Evolutionary conservation across 176 grass and related monocot genomes (phyloP).

Genomic region (Melocanna baccifera): DNA sequence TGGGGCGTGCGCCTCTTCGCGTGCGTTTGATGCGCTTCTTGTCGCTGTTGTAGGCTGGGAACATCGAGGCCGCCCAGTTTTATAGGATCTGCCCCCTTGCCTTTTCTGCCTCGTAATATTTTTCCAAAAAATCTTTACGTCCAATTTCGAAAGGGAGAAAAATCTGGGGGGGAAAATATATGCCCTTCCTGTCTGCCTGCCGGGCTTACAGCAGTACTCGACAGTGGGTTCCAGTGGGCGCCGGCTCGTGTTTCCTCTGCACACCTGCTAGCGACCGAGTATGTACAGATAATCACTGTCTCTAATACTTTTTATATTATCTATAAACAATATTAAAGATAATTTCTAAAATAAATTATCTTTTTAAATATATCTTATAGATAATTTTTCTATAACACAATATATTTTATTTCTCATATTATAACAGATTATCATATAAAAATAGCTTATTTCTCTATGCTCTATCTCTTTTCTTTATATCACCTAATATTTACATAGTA

Average conservation of each 20-base stretch:
- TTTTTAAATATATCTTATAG: no score
- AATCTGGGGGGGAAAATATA: not conserved
- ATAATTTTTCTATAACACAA: no score
- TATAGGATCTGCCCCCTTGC: conserved; percentile 46
- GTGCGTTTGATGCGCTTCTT: not conserved
- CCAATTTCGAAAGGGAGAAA: not conserved
- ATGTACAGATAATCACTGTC: no score
- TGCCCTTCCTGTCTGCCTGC: not conserved
- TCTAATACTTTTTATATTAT: no score
- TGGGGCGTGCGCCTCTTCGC: not conserved
- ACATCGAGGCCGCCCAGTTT: conserved; percentile 28
- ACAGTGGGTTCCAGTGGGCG: not conserved
- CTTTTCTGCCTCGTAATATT: not conserved
- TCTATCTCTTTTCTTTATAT: no score
- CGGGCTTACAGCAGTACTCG: conserved; percentile 3
- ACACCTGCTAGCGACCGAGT: not conserved
- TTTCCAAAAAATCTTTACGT: not conserved
- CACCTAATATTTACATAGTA: no score
- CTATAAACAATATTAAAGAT: no score
- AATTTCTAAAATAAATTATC: no score
- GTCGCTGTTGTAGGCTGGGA: not conserved
- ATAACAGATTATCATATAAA: no score
- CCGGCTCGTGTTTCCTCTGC: not conserved
- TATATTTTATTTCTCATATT: no score
- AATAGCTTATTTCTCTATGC: no score